Evolutionary conservation across 2,329 filamentous ascomycete species (phyloP).

Genomic region (Colletotrichum sidae): DNA sequence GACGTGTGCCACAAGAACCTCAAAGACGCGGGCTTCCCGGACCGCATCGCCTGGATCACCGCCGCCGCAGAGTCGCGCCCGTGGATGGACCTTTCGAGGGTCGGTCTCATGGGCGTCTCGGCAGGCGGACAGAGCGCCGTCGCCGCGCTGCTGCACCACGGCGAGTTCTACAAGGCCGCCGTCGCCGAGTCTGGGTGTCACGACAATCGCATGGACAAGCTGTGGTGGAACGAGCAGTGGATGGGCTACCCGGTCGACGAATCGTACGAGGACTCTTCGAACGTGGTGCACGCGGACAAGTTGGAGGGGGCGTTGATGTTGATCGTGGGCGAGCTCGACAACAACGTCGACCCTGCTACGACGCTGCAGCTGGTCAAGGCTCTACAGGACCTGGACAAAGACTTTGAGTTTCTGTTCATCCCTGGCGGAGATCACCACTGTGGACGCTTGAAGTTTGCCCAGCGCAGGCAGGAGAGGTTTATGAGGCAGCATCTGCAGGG

Average conservation of each 20-base stretch:
- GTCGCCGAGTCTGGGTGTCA: slow-evolving; percentile 45
- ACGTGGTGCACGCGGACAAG: slow-evolving; percentile 44
- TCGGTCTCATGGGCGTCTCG: slow-evolving; percentile 45
- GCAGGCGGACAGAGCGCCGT: slow-evolving; percentile 46
- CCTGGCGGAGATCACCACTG: slow-evolving; percentile 37
- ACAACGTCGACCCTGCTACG: slow-evolving; percentile 45
- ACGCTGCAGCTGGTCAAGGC: slow-evolving; percentile 44
- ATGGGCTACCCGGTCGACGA: slow-evolving; percentile 48
- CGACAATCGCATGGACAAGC: slow-evolving; percentile 47
- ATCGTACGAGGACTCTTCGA: slow-evolving; percentile 43
- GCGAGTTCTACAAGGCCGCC: slow-evolving; percentile 45
- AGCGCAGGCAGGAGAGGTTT: no score
- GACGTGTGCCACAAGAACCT: slow-evolving; percentile 46
- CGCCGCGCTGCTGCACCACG: slow-evolving; percentile 43
- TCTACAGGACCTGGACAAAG: slow-evolving; percentile 43
- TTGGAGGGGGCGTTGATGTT: slow-evolving; percentile 44
- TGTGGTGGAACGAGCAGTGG: slow-evolving; percentile 48
- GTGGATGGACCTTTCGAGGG: slow-evolving; percentile 44
- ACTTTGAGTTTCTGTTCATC: slow-evolving; percentile 45
- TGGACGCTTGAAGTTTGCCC: slow-evolving; percentile 3
- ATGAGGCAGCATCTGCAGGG: no score
- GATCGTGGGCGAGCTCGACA: slow-evolving; percentile 44
- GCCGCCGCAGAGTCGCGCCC: slow-evolving; percentile 43
- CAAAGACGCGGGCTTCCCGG: slow-evolving; percentile 43
- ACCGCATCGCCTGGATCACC: slow-evolving; percentile 45